phyloP scores from a whole-genome alignment of 345 rosid genomes.

The Gossypium turneri region DNA sequence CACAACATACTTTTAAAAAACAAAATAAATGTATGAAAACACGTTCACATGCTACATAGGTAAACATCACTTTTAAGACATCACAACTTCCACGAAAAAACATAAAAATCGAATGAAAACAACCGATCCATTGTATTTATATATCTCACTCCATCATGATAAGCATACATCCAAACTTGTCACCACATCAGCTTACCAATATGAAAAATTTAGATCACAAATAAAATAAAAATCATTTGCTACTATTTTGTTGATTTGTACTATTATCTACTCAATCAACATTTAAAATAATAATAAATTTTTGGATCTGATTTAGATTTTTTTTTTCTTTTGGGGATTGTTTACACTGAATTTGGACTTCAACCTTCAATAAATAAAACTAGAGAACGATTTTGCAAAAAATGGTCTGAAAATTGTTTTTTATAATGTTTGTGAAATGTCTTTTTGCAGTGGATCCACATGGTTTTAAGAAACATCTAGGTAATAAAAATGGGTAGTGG shows the following conservation, averaged over 20 bases:
- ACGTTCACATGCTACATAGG: background rate
- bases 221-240: background rate
- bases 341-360: constrained; percentile 26
- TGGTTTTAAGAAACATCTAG: constrained; percentile 1
- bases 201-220: background rate
- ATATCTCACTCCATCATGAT: background rate
- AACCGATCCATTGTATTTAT: constrained; percentile 3
- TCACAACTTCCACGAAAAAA: constrained; percentile 7
- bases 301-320: background rate
- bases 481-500: background rate
- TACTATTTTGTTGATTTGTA: background rate
- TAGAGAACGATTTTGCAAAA: background rate
- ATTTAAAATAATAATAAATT: background rate
- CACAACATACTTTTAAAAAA: too few species aligned
- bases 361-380: background rate
- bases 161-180: background rate
- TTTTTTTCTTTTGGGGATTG: background rate
- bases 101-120: background rate
- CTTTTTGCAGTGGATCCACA: constrained; percentile 21
- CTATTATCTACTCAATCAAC: background rate
- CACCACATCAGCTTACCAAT: constrained; percentile 9
- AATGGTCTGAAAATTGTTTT: constrained; percentile 9
- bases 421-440: constrained; percentile 12
- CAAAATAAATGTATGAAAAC: background rate
- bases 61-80: background rate